These are phyloP conservation scores for Linnemannia hyalina DNA, from an alignment of 192 early-diverging fungal genomes.

Conservation along the genomic window DNA sequence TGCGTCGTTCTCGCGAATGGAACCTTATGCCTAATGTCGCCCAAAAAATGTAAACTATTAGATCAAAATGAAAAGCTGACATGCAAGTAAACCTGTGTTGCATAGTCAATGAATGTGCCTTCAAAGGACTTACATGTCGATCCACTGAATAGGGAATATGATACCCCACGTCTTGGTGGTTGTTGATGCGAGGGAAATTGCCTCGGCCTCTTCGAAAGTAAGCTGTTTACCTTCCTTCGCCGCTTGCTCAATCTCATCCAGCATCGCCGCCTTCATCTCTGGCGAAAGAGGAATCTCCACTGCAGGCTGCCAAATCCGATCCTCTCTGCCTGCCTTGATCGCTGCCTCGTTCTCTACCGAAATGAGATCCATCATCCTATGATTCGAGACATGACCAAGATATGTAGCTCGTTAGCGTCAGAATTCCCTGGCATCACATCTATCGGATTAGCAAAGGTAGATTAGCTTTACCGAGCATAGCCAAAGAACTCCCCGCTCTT, in stretches of 20 bases:
- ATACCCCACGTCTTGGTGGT: constrained; percentile 63
- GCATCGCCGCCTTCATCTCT: constrained; percentile 42
- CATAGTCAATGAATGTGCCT: too few species aligned
- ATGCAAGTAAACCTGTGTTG: too few species aligned
- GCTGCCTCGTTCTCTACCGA: constrained; percentile 35
- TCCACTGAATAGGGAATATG: constrained; percentile 60
- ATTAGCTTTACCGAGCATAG: constrained; percentile 52
- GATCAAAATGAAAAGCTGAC: background rate
- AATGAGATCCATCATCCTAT: constrained; percentile 56
- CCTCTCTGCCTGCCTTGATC: constrained; percentile 38
- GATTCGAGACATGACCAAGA: background rate
- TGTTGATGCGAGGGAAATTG: constrained; percentile 46
- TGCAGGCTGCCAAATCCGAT: constrained; percentile 43
- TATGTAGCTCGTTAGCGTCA: background rate
- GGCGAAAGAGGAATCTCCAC: constrained; percentile 36
- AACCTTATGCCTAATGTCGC: constrained; percentile 53
- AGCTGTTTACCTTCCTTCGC: constrained; percentile 45
- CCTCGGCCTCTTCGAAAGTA: constrained; percentile 52
- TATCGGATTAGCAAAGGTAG: background rate
- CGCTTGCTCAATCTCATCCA: constrained; percentile 45
- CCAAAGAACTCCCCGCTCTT: constrained; percentile 69
- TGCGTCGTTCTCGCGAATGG: constrained; percentile 60
- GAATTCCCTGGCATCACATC: too few species aligned
- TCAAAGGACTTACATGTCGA: constrained; percentile 58
- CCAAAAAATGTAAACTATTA: background rate